Evolutionary conservation across 805 yeast genomes (phyloP), one percentile per base, ranked within the genome.

Genomic region (Candida sakaeoensis): DNA sequence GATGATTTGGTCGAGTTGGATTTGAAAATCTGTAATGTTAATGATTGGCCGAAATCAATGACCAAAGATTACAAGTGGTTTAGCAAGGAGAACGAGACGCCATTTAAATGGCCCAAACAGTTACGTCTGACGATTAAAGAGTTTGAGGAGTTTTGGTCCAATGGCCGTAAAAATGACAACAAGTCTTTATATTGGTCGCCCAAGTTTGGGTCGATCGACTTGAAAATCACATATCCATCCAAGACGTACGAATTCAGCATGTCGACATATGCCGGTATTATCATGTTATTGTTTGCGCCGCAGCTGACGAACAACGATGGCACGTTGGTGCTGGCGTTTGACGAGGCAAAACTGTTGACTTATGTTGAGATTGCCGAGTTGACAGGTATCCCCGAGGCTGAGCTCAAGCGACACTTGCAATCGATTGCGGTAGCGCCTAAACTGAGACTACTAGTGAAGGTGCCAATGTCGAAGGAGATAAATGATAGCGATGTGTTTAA

Each of bases 381-480:
- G 24, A 89, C 97, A 0, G 69, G 73, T 7, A 83, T 93, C 2
- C 93, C 96, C 0, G 76, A 73, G 23, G 60, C 64, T 2, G 98
- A 91, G 49, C 67, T 91, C 27, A 70, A 74, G 14, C 72, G 96
- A 42, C 91, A 88, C 43, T 62, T 93, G 40, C 85, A 82, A 54
- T 86, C 96, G 1, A 75, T 93, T 22, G 80, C 95, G 0, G 85
- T 89, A 32, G 91, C 95, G 0, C 88, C 95, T 3, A 74, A 82
- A 47, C 79, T 88, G 45, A 72, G 93, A 45, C 67, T 91, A n/a
- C 63, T 91, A 47, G 66, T 70, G 22, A 91, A 89, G 53, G 67
- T 57, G 14, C 96, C 96, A 7, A 77, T 77, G 83, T 70, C 87
- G 0, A 84, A 79, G 45, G 87, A 80, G 2, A 79, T 89, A 23